phyloP scores from a whole-genome alignment of 805 yeast species.

The Blastobotrys mokoenaii region DNA sequence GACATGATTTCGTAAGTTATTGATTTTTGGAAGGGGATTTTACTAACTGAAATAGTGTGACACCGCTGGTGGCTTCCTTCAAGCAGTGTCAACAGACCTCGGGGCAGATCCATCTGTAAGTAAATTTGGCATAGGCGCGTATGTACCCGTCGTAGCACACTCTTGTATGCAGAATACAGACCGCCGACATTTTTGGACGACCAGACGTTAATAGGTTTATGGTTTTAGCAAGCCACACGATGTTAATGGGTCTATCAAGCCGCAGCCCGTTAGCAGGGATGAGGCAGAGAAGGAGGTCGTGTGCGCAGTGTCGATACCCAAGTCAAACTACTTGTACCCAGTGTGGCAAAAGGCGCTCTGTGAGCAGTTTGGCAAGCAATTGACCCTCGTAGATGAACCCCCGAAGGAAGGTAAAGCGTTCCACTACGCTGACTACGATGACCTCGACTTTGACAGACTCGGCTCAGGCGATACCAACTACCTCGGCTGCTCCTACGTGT shows the following conservation, averaged over 20 bases:
- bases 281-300: not conserved
- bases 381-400: not conserved
- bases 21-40: too few relatives aligned
- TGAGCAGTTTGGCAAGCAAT: not conserved
- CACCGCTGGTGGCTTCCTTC: constrained; percentile 68
- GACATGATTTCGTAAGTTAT: constrained; percentile 45
- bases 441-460: constrained; percentile 64
- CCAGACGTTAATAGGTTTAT: not conserved
- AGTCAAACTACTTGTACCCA: constrained; percentile 16
- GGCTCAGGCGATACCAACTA: constrained; percentile 40
- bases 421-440: constrained; percentile 88
- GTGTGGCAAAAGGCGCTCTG: constrained; percentile 14
- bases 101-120: constrained; percentile 52
- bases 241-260: too few relatives aligned
- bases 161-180: too few relatives aligned
- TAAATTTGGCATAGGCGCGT: constrained; percentile 5
- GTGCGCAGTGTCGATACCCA: constrained; percentile 1
- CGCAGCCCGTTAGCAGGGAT: too few relatives aligned
- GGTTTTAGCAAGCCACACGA: not conserved
- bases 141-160: not conserved
- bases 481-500: constrained; percentile 70
- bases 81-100: constrained; percentile 39
- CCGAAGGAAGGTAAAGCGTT: constrained; percentile 34
- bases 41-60: constrained; percentile 36
- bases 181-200: too few relatives aligned